These are phyloP conservation scores for Austroboletus novae-zelandiae DNA, from an alignment of 1,284 basidiomycete genomes.

Conservation along the genomic window DNA sequence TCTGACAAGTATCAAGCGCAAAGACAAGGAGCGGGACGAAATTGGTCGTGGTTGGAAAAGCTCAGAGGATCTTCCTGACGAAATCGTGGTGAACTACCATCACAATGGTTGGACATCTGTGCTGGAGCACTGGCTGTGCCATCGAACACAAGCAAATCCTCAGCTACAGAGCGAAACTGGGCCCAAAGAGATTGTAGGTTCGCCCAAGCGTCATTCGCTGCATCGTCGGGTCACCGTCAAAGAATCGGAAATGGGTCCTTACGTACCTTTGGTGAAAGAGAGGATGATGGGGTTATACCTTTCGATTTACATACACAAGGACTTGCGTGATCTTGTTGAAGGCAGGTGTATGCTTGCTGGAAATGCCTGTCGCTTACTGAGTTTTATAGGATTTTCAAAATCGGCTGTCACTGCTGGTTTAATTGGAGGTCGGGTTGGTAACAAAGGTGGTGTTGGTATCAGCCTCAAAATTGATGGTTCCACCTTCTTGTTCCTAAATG, in stretches of 20 bases:
- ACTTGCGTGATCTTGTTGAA: slow-evolving; percentile 57
- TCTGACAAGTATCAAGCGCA: slow-evolving; percentile 28
- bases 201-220: slow-evolving; percentile 28
- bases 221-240: slow-evolving; percentile 38
- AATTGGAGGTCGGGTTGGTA: slow-evolving; percentile 84
- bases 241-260: slow-evolving; percentile 60
- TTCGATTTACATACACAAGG: slow-evolving; percentile 69
- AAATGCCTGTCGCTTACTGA: slow-evolving; percentile 1
- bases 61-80: slow-evolving; percentile 35
- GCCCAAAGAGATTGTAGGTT: slow-evolving; percentile 18
- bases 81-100: slow-evolving; percentile 30
- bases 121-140: slow-evolving; percentile 70
- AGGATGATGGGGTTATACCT: slow-evolving; percentile 87
- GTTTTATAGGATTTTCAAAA: slow-evolving; percentile 57
- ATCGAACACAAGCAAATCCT: slow-evolving; percentile 38
- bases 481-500: slow-evolving; percentile 81
- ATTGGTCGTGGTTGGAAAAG: slow-evolving; percentile 33
- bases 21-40: slow-evolving; percentile 40
- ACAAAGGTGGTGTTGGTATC: slow-evolving; percentile 85
- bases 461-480: slow-evolving; percentile 72
- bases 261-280: slow-evolving; percentile 79
- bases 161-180: slow-evolving; percentile 15
- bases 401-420: slow-evolving; percentile 80
- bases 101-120: slow-evolving; percentile 66
- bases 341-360: slow-evolving; percentile 37